A percentile compares a stretch with the other conserved stretches of the same genome.
These are phyloP conservation scores for Pezicula radicicola DNA, from an alignment of 2,329 filamentous ascomycete genomes.

Conservation along the genomic window DNA sequence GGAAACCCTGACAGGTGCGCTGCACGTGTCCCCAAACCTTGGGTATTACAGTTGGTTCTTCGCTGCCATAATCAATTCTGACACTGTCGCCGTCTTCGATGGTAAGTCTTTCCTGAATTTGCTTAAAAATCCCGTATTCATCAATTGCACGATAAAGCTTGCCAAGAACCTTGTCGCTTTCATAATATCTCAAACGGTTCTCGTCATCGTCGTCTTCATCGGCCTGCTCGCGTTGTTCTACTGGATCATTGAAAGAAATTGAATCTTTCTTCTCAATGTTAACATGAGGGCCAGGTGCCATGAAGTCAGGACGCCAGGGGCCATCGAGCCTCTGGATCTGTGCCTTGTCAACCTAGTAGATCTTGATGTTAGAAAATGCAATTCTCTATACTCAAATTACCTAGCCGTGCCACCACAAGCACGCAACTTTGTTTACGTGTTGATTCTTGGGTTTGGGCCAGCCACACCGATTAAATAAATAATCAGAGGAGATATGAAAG, in stretches of 20 bases:
- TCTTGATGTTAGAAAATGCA: not conserved
- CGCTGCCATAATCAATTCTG: constrained; percentile 2
- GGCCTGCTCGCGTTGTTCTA: constrained; percentile 30
- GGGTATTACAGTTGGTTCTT: constrained; percentile 19
- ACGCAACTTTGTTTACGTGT: not conserved
- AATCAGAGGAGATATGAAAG: not conserved
- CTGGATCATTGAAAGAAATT: constrained; percentile 15
- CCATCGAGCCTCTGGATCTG: constrained; percentile 19
- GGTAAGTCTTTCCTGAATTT: constrained; percentile 20
- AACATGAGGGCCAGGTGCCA: constrained; percentile 44
- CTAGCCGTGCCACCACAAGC: not conserved
- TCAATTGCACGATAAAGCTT: constrained; percentile 70
- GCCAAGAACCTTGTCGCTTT: constrained; percentile 66
- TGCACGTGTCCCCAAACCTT: constrained; percentile 37
- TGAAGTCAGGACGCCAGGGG: constrained; percentile 46
- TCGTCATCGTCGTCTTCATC: constrained; percentile 45
- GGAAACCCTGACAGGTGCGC: constrained; percentile 25
- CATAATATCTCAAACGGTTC: constrained; percentile 56
- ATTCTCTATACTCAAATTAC: not conserved
- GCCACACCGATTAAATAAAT: not conserved
- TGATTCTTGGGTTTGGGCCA: not conserved
- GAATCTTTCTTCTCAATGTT: constrained; percentile 33
- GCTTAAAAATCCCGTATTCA: constrained; percentile 58
- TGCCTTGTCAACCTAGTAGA: constrained; percentile 19
- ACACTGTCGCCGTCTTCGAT: too few relatives aligned